phyloP scores from a whole-genome alignment of 2,329 filamentous ascomycete species.

The Alternaria novae-zelandiae region DNA sequence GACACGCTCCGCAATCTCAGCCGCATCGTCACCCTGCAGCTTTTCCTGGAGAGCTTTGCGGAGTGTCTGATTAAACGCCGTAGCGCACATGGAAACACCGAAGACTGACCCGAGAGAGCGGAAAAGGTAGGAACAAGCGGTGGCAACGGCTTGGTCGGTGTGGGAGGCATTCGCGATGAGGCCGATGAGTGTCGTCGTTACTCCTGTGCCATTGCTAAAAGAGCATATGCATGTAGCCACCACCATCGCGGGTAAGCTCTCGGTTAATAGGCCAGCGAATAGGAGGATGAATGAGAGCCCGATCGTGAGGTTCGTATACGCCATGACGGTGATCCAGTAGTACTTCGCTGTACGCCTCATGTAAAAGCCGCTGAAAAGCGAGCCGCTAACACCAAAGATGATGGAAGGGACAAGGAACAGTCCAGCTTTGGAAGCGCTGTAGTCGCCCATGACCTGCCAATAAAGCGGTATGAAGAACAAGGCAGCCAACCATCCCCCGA shows the following conservation, averaged over 20 bases:
- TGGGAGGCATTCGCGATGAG: conserved; percentile 72
- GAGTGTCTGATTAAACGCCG: conserved; percentile 73
- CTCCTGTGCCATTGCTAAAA: conserved; percentile 65
- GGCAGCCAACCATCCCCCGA: conserved; percentile 64
- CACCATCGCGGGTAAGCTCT: conserved; percentile 61
- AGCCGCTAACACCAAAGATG: conserved; percentile 66
- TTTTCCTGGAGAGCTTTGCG: conserved; percentile 61
- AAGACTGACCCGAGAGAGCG: conserved; percentile 72
- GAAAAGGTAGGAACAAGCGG: conserved; percentile 82
- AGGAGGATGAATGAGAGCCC: conserved; percentile 64
- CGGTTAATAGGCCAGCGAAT: conserved; percentile 60
- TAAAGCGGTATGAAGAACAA: conserved; percentile 80
- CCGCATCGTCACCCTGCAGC: conserved; percentile 65
- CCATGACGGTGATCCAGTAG: conserved; percentile 69
- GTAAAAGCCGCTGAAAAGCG: conserved; percentile 67
- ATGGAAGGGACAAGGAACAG: conserved; percentile 72
- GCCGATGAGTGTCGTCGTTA: conserved; percentile 74
- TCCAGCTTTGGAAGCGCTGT: conserved; percentile 69
- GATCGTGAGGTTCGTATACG: conserved; percentile 61
- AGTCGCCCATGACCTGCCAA: conserved; percentile 74
- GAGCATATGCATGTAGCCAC: conserved; percentile 62
- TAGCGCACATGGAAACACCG: conserved; percentile 72
- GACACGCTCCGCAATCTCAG: conserved; percentile 71
- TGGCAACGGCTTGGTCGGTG: conserved; percentile 75
- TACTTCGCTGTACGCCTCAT: conserved; percentile 76